Evolutionary conservation across 2,329 filamentous ascomycete genomes (phyloP).

Genomic region (Epichloe uncinata): DNA sequence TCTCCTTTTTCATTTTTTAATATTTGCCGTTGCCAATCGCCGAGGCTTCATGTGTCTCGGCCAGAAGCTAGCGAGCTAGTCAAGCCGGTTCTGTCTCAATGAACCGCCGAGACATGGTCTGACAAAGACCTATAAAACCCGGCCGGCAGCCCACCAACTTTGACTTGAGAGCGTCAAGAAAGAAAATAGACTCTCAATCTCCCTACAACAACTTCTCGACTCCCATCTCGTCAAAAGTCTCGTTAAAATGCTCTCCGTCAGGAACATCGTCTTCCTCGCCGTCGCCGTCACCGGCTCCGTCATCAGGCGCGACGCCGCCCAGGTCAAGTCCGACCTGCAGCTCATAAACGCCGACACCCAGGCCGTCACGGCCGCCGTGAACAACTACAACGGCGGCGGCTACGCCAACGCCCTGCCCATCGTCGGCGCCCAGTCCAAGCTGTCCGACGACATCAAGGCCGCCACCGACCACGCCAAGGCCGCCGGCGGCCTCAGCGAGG

Average conservation of each 20-base stretch:
- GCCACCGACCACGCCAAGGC: background rate
- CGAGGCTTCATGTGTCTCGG: conserved; percentile 1
- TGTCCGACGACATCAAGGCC: background rate
- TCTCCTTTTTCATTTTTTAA: background rate
- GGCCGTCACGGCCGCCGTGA: background rate
- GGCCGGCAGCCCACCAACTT: too few relatives aligned
- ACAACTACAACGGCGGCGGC: conserved; percentile 1
- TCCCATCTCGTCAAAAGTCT: too few relatives aligned
- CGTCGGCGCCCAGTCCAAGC: background rate
- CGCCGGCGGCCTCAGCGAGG: background rate
- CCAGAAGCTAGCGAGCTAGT: background rate
- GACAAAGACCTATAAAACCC: too few relatives aligned
- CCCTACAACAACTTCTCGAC: background rate
- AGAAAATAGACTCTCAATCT: too few relatives aligned
- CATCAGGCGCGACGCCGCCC: conserved; percentile 2
- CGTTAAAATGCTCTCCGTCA: conserved; percentile 4
- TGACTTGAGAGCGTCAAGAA: too few relatives aligned
- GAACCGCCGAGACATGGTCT: too few relatives aligned
- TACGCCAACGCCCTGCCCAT: background rate
- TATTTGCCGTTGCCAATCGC: background rate
- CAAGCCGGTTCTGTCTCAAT: too few relatives aligned
- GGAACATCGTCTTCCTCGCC: conserved; percentile 5
- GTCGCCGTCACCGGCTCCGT: conserved; percentile 2
- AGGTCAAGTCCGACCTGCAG: background rate
- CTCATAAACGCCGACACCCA: background rate